These are phyloP conservation scores for Mycena belliarum DNA, from an alignment of 768 basidiomycete species.

Conservation along the genomic window DNA sequence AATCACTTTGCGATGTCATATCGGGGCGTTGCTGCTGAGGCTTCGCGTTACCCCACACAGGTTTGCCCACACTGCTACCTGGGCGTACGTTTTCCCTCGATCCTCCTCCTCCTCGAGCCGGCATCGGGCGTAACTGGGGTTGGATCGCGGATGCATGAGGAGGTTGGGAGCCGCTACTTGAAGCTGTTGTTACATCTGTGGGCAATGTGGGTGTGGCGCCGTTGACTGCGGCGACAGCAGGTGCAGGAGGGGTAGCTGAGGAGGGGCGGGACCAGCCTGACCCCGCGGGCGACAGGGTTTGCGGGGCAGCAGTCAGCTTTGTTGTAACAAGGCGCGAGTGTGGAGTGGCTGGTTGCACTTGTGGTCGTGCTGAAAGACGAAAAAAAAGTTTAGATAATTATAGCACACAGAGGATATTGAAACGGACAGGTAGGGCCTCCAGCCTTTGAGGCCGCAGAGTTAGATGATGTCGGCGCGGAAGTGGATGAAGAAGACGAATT, in stretches of 20 bases:
- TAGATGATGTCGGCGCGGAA: slow-evolving; percentile 44
- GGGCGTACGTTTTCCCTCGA: slow-evolving; percentile 8
- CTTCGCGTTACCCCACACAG: slow-evolving; percentile 71
- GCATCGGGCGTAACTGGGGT: slow-evolving; percentile 8
- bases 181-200: slow-evolving; percentile 2
- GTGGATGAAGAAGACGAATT: slow-evolving; percentile 58
- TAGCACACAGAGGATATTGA: background rate
- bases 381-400: slow-evolving; percentile 6
- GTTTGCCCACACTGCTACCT: slow-evolving; percentile 40
- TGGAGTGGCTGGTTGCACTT: slow-evolving; percentile 50
- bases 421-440: slow-evolving; percentile 56
- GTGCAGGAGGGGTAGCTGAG: slow-evolving; percentile 63
- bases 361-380: slow-evolving; percentile 52
- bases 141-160: slow-evolving; percentile 6
- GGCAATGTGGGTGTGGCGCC: slow-evolving; percentile 25
- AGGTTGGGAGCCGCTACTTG: slow-evolving; percentile 6
- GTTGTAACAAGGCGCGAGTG: slow-evolving; percentile 86
- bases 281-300: slow-evolving; percentile 55
- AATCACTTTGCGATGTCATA: slow-evolving; percentile 60
- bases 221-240: slow-evolving; percentile 61
- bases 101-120: slow-evolving; percentile 1
- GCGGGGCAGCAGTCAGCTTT: slow-evolving; percentile 74
- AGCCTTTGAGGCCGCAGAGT: slow-evolving; percentile 47
- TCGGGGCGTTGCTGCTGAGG: slow-evolving; percentile 44
- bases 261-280: slow-evolving; percentile 81